A percentile compares a stretch with the other conserved stretches of the same genome.
These are phyloP conservation scores for Pulveroboletus sp. DNA, from an alignment of 768 basidiomycete species.

Conservation along the genomic window DNA sequence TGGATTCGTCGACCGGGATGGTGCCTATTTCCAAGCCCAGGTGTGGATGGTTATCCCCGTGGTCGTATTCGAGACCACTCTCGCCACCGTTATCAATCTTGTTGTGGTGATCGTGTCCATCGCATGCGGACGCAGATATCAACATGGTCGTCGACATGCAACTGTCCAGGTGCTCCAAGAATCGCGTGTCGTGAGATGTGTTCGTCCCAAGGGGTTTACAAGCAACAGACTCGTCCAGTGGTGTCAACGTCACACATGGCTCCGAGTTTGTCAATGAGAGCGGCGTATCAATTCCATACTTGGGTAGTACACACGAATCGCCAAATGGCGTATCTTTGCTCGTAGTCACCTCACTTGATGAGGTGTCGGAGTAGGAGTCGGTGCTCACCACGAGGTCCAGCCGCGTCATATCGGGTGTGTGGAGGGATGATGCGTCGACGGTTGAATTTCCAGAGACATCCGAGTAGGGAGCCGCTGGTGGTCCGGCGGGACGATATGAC, in stretches of 20 bases:
- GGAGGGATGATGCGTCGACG: constrained; percentile 1
- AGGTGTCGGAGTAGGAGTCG: constrained; percentile 4
- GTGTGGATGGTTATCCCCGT: neutral
- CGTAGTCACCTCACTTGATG: constrained; percentile 7
- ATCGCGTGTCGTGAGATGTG: constrained; percentile 11
- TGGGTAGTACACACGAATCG: constrained; percentile 12
- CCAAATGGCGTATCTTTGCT: constrained; percentile 21
- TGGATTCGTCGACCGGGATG: constrained; percentile 23
- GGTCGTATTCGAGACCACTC: neutral
- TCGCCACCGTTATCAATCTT: neutral
- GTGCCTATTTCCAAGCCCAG: neutral
- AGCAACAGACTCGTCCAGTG: constrained; percentile 1
- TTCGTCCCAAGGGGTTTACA: neutral
- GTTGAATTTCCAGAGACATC: neutral
- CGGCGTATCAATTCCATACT: constrained; percentile 12
- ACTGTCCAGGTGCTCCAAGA: constrained; percentile 23
- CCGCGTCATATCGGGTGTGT: constrained; percentile 14
- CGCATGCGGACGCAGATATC: constrained; percentile 5
- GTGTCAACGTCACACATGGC: constrained; percentile 8
- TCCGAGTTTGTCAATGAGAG: constrained; percentile 10
- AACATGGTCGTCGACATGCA: constrained; percentile 14
- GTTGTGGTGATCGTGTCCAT: neutral
- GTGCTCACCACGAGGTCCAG: constrained; percentile 14
- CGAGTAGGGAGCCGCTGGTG: neutral
- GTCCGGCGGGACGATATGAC: neutral